Evolutionary conservation across 139 green algal species (phyloP).

Genomic region (Dunaliella primolecta): DNA sequence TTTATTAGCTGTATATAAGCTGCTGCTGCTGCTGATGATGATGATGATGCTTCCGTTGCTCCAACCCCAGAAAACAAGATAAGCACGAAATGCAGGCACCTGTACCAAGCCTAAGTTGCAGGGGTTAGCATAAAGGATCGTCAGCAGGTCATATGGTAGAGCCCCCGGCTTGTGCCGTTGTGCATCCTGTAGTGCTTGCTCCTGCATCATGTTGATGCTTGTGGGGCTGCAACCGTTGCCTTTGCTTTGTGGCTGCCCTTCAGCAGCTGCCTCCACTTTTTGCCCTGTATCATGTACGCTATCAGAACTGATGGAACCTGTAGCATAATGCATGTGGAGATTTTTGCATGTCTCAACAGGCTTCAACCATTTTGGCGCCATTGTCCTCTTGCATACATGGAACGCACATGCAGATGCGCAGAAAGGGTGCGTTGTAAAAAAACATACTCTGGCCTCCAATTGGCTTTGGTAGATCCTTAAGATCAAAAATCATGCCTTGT

Average conservation of each 20-base stretch:
- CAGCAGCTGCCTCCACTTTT: no score
- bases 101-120: neutral
- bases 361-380: neutral
- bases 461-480: no score
- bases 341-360: neutral
- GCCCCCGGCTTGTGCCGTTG: neutral
- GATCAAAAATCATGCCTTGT: no score
- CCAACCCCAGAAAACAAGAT: no score
- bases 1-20: no score
- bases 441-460: neutral
- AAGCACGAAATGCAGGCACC: no score
- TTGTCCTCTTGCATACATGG: neutral
- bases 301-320: neutral
- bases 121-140: neutral
- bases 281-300: neutral
- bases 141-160: neutral
- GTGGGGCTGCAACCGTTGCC: neutral
- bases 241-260: neutral
- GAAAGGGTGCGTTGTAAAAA: neutral
- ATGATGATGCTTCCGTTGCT: no score
- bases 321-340: neutral
- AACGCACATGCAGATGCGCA: no score
- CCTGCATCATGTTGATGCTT: neutral
- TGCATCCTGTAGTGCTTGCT: neutral
- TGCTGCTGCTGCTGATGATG: no score